phyloP scores from a whole-genome alignment of 2,329 filamentous ascomycete genomes.

The Trichoderma brevicompactum region DNA sequence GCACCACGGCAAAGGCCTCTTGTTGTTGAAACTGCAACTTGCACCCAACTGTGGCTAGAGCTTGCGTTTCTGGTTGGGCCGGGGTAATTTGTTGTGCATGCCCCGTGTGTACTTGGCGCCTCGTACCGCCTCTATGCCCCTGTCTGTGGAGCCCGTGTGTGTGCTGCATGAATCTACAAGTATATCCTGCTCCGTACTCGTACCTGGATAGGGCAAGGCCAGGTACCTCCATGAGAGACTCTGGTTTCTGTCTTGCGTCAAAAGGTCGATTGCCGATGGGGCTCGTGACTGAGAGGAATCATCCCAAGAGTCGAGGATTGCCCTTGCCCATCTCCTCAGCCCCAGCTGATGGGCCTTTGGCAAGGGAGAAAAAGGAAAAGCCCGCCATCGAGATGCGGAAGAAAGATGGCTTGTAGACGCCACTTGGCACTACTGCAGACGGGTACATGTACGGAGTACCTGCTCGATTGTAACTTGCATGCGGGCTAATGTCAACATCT shows the following conservation, averaged over 20 bases:
- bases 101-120: conserved; percentile 12
- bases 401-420: background rate
- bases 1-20: background rate
- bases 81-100: conserved; percentile 18
- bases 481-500: background rate
- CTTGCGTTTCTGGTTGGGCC: conserved; percentile 13
- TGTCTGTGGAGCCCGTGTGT: conserved; percentile 10
- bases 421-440: background rate
- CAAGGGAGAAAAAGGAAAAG: conserved; percentile 13
- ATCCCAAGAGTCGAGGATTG: background rate
- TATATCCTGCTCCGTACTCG: background rate
- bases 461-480: background rate
- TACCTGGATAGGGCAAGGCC: conserved; percentile 9
- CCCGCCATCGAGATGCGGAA: background rate
- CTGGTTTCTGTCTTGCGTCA: conserved; percentile 10
- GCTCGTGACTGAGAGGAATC: conserved; percentile 12
- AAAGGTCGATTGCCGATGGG: conserved; percentile 23
- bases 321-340: conserved; percentile 16
- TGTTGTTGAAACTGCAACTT: conserved; percentile 21
- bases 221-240: conserved; percentile 9
- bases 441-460: conserved; percentile 3
- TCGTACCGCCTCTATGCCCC: conserved; percentile 13
- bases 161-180: conserved; percentile 19
- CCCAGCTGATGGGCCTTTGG: conserved; percentile 20
- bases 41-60: conserved; percentile 23